Evolutionary conservation across 805 yeast species (phyloP).

Genomic region (Wickerhamia fluorescens): DNA sequence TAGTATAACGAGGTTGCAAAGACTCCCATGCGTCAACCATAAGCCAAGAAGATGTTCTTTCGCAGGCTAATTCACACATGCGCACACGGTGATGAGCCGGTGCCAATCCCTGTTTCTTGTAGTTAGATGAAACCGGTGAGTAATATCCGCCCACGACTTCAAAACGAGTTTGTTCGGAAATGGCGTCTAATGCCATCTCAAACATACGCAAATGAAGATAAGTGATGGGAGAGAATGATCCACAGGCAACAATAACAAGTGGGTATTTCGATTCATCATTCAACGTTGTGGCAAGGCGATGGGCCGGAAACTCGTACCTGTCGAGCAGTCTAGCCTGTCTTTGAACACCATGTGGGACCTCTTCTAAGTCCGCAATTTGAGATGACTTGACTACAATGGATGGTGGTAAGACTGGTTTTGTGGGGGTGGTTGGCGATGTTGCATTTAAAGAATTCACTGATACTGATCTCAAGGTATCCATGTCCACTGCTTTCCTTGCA

Average conservation of each 20-base stretch:
- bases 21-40: slow-evolving; percentile 99
- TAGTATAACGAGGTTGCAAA: slow-evolving; percentile 79
- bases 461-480: slow-evolving; percentile 6
- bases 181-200: slow-evolving; percentile 96
- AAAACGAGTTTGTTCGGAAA: slow-evolving; percentile 83
- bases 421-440: slow-evolving; percentile 2
- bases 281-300: slow-evolving; percentile 65
- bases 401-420: slow-evolving; percentile 26
- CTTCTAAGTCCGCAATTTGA: slow-evolving; percentile 91
- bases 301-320: slow-evolving; percentile 79
- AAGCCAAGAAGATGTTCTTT: slow-evolving; percentile 91
- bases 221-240: slow-evolving; percentile 93
- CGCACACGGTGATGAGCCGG: slow-evolving; percentile 84
- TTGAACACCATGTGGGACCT: slow-evolving; percentile 89
- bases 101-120: slow-evolving; percentile 89
- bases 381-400: slow-evolving; percentile 41
- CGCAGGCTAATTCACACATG: slow-evolving; percentile 98
- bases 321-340: slow-evolving; percentile 74
- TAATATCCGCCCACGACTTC: slow-evolving; percentile 96
- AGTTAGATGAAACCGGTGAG: slow-evolving; percentile 90
- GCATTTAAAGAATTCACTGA: no score
- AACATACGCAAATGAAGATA: slow-evolving; percentile 94
- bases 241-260: slow-evolving; percentile 92
- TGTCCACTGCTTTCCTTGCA: slow-evolving; percentile 3
- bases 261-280: slow-evolving; percentile 77